Evolutionary conservation across 148 eudicot genomes (phyloP), one percentile per base, ranked within the genome.

Genomic region (Rhododendron mucronatum): DNA sequence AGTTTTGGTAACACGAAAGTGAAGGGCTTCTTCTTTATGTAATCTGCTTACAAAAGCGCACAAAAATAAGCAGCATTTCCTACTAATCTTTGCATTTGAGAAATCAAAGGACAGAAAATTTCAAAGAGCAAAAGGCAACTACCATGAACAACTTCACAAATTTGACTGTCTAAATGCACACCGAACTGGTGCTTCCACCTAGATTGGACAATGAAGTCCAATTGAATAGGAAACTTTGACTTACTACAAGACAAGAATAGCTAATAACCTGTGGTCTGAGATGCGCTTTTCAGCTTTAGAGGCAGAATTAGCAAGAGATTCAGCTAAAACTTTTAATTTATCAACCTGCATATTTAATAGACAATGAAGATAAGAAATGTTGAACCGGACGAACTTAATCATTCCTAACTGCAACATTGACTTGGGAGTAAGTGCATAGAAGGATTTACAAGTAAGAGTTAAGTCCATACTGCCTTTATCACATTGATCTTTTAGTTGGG

Each of bases 221-320:
- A 28, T 65, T 45, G 23, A 83, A 63, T 18, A 45, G 47, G 37
- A 83, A 69, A 67, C 10, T 26, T 47, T 30, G 20, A 73, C 11
- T 73, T 20, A 30, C 28, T 8, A 30, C 59, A 61, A 15, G 61
- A 77, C 28, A 75, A 3, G 77, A 78, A 10, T 23, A 57, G 39
- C 63, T 7, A 87, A 84, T 55, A 51, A 96, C 99, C 98, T 96
- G 90, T 95, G 88, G 82, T 97, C 99, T 81, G 91, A 90, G 78
- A 93, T 91, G 87, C 98, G 95, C 88, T 93, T 95, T 90, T 94
- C 98, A 89, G 99, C 90, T 91, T 95, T 93, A 73, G 90, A 85
- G 81, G 94, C 88, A 84, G 99, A 97, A 89, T 92, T 95, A 82
- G 93, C 91, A 41, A 97, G 98, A 76, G 99, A 97, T 89, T 86